Base-by-base conservation (phyloP, 768 basidiomycete genomes). In the Mycena haematopus region DNA sequence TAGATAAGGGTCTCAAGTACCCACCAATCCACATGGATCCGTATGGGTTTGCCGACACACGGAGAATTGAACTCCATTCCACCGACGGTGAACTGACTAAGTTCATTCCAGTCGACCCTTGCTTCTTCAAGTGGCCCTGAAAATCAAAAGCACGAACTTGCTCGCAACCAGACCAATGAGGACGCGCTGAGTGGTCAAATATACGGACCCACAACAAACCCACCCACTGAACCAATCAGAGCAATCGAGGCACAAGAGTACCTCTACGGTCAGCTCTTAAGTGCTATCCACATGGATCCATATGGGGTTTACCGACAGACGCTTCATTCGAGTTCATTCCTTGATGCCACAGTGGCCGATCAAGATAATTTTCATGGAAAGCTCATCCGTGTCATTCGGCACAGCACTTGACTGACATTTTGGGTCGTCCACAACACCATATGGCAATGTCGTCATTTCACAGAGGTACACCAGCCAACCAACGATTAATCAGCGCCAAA, bases 401-500 rank as follows among this genome's bases (percentile, higher is more conserved):
- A 27, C 46, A 47, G 9, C 19, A 31, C 9, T 19, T 19, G 27
- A 29, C 27, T 50, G 19, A 31, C 7, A 50, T 19, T 36, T 22
- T n/a, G 33, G 17, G 50, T 22, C 7, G 29, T n/a, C 19, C 29
- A 17, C 49, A 19, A 42, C 19, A n/a, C 38, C 52, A 50, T 7
- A 50, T 31, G 49, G 49, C 19, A 50, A 31, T 22, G 27, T 22
- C 36, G n/a, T 50, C 49, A 40, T 7, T 40, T 27, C 59, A 71
- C 46, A 71, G 45, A 46, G 51, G 53, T 17, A 38, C 47, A 15
- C 51, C 70, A 33, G 75, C 73, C 51, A 84, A 52, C 83, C 81
- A 84, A 47, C 71, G 73, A 52, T 77, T 79, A 17, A 80, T 70
- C 17, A 85, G 72, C 19, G 71, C 76, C 29, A 85, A 71, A 9